These are phyloP conservation scores for Asterella californica DNA, from an alignment of 225 moss, liverwort and hornwort species.

Conservation along the genomic window DNA sequence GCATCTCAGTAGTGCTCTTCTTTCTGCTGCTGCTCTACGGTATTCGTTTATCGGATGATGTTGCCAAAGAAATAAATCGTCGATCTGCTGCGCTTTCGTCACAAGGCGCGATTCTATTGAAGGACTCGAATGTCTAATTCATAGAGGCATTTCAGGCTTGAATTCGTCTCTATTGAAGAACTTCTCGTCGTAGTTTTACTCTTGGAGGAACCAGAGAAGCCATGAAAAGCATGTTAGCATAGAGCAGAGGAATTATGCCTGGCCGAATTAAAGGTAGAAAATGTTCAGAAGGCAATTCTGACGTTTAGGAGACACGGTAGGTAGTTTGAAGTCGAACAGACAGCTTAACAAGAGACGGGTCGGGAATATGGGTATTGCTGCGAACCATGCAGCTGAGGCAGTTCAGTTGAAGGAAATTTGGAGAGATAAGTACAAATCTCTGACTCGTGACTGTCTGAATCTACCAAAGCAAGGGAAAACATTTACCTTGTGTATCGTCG, in stretches of 20 bases:
- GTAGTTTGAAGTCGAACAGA: neutral
- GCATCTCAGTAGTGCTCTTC: neutral
- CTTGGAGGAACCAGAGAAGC: neutral
- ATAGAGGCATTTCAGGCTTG: neutral
- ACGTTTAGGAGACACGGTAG: neutral
- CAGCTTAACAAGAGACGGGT: neutral
- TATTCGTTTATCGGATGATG: neutral
- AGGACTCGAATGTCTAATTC: neutral
- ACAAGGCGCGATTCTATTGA: neutral
- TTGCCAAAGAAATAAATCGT: neutral
- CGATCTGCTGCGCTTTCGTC: neutral
- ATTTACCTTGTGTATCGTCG: constrained; percentile 24
- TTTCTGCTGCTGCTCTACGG: constrained; percentile 1
- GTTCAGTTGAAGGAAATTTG: constrained; percentile 24
- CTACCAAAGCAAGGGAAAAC: constrained; percentile 2
- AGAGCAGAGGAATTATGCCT: neutral
- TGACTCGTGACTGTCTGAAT: constrained; percentile 12
- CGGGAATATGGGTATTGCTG: neutral
- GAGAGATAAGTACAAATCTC: constrained; percentile 25
- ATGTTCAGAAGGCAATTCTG: neutral
- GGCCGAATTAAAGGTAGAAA: neutral
- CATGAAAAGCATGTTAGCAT: neutral
- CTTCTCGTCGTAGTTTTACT: neutral
- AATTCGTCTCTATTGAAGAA: neutral
- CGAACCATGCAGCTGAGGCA: constrained; percentile 27